Evolutionary conservation across 106 monocot genomes (phyloP).

Genomic region (Allium sativum): DNA sequence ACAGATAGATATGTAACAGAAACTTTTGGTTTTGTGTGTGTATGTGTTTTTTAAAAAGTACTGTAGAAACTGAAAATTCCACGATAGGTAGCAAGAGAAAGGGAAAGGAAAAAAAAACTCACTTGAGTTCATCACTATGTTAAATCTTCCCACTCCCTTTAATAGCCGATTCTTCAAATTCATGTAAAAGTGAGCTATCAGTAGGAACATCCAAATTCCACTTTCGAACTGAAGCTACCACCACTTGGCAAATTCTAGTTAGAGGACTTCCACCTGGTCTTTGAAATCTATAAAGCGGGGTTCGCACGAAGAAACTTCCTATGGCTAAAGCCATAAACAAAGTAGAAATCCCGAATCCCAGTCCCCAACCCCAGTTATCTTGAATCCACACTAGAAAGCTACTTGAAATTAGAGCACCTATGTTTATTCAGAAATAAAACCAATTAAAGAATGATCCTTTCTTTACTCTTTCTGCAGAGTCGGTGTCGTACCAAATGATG

Average conservation of each 20-base stretch:
- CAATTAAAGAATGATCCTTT: slow-evolving; percentile 97
- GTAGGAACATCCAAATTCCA: slow-evolving; percentile 42
- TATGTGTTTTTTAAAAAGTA: no score
- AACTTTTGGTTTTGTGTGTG: no score
- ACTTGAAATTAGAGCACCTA: slow-evolving; percentile 80
- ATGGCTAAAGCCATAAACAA: slow-evolving; percentile 88
- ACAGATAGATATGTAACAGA: no score
- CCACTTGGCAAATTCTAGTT: slow-evolving; percentile 74
- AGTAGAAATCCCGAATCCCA: slow-evolving; percentile 92
- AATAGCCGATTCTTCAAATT: slow-evolving; percentile 72
- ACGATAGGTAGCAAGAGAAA: no score
- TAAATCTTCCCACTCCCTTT: slow-evolving; percentile 81
- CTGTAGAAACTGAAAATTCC: no score
- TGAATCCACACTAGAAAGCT: slow-evolving; percentile 82
- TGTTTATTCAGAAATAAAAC: slow-evolving; percentile 90
- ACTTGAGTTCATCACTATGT: slow-evolving; percentile 68
- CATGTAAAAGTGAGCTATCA: slow-evolving; percentile 65
- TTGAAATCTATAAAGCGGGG: slow-evolving; percentile 66
- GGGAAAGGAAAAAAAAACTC: slow-evolving; percentile 11
- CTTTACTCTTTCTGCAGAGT: slow-evolving; percentile 49
- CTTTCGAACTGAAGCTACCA: slow-evolving; percentile 62
- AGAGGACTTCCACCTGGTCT: slow-evolving; percentile 85
- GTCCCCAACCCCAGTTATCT: slow-evolving; percentile 89
- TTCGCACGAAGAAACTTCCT: slow-evolving; percentile 51
- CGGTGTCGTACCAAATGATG: slow-evolving; percentile 85